Conservation (phyloP, 352 stramenopile species). For the Globisporangium acanthophoron region DNA sequence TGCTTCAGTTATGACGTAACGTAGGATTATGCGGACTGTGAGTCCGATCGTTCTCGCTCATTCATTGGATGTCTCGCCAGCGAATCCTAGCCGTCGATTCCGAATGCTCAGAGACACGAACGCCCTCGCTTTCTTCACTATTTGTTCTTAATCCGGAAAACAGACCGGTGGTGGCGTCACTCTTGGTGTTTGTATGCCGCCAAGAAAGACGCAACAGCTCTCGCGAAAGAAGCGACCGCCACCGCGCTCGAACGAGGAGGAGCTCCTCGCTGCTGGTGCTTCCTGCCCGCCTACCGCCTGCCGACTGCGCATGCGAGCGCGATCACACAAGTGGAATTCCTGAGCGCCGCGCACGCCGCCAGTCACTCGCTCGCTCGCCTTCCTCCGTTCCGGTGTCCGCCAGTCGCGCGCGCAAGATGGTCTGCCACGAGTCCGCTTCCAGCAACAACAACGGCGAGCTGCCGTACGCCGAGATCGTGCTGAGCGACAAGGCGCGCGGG, state of each 20-base stretch:
- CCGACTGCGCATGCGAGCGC: background rate
- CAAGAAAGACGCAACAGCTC: background rate
- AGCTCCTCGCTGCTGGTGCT: background rate
- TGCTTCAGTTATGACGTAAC: background rate
- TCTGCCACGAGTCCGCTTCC: constrained; percentile 16
- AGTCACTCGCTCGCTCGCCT: background rate
- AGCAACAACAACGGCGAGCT: constrained; percentile 40
- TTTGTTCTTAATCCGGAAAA: background rate
- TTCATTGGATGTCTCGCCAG: background rate
- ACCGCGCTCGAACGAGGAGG: background rate
- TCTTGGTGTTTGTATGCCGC: constrained; percentile 7
- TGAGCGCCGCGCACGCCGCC: constrained; percentile 7
- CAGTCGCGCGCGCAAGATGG: background rate
- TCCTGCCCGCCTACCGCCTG: background rate
- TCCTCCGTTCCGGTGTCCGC: background rate
- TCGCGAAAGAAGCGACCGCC: background rate
- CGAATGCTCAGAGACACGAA: background rate
- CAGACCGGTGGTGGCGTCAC: constrained; percentile 12
- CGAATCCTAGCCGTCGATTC: background rate
- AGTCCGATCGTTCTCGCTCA: background rate
- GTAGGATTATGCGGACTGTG: background rate
- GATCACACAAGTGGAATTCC: constrained; percentile 16
- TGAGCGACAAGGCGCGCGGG: constrained; percentile 29
- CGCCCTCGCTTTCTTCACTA: background rate
- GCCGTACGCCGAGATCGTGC: constrained; percentile 58